Conservation (phyloP, 2,329 filamentous ascomycete species). For the Chaetomium strumarium region DNA sequence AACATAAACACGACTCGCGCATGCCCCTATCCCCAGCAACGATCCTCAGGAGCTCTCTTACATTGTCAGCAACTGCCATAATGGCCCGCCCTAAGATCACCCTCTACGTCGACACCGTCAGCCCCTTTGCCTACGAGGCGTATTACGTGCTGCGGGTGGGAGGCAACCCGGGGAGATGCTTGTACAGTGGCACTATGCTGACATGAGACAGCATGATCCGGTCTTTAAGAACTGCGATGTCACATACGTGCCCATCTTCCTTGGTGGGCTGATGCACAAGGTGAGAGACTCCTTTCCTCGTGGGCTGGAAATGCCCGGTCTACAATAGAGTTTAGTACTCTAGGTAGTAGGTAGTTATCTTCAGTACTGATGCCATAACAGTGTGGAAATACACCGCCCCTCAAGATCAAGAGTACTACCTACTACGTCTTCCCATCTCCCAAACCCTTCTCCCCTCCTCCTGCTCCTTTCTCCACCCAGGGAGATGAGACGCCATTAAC, state of each 20-base stretch:
- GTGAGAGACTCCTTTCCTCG: conserved; percentile 16
- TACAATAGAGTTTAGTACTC: no score
- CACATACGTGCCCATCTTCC: conserved; percentile 34
- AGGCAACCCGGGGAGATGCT: not conserved
- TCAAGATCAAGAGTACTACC: conserved; percentile 36
- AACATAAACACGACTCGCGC: not conserved
- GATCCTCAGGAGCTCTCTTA: not conserved
- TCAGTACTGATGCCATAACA: conserved; percentile 6
- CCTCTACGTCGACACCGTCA: conserved; percentile 36
- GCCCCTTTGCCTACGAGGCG: conserved; percentile 36
- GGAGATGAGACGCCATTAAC: not conserved
- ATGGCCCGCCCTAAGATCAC: conserved; percentile 30
- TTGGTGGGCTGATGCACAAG: conserved; percentile 35
- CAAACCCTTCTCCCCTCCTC: not conserved
- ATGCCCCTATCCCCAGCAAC: not conserved
- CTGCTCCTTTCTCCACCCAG: not conserved
- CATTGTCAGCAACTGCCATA: not conserved
- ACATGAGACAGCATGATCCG: conserved; percentile 26
- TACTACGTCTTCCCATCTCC: conserved; percentile 14
- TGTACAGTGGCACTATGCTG: not conserved
- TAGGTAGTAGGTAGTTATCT: no score
- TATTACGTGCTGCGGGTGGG: conserved; percentile 35
- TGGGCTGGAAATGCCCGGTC: no score
- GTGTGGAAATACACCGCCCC: conserved; percentile 33
- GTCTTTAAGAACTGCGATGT: conserved; percentile 29